phyloP scores from a whole-genome alignment of 2,329 filamentous ascomycete genomes.

The Cryphonectria nitschkei region DNA sequence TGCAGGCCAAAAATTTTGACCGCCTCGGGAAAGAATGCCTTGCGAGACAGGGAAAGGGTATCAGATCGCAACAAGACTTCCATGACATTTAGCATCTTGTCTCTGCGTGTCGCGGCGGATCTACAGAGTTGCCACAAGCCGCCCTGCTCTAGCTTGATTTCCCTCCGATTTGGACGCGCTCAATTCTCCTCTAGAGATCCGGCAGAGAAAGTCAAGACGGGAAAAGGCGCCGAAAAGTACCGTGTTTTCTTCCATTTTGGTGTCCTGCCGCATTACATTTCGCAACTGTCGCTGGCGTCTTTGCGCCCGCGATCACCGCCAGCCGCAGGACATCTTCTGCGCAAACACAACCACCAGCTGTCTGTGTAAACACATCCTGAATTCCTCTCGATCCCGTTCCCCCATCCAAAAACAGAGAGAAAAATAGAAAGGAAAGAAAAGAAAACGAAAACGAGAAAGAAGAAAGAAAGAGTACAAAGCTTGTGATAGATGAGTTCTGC shows the following conservation, averaged over 20 bases:
- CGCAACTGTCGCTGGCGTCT: neutral
- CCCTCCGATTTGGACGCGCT: neutral
- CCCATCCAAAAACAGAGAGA: neutral
- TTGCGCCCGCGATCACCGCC: neutral
- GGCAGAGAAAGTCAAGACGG: neutral
- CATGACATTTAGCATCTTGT: conserved; percentile 26
- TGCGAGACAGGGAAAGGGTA: conserved; percentile 30
- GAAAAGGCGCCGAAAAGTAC: neutral
- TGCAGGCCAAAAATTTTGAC: conserved; percentile 7
- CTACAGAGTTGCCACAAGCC: conserved; percentile 20
- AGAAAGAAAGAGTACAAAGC: neutral
- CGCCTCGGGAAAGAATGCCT: conserved; percentile 11
- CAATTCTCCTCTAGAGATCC: neutral
- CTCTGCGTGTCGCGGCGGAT: conserved; percentile 20
- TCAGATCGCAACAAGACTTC: conserved; percentile 32
- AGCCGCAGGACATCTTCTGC: neutral
- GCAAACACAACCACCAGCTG: neutral
- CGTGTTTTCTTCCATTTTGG: neutral
- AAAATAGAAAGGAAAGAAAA: too few species aligned
- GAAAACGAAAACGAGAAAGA: too few species aligned
- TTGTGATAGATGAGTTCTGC: neutral
- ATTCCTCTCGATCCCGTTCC: neutral
- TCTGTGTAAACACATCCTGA: neutral
- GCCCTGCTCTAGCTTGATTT: conserved; percentile 7
- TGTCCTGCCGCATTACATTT: neutral